Conservation (phyloP, 2,329 filamentous ascomycete species). For the Alternaria ethzedia region DNA sequence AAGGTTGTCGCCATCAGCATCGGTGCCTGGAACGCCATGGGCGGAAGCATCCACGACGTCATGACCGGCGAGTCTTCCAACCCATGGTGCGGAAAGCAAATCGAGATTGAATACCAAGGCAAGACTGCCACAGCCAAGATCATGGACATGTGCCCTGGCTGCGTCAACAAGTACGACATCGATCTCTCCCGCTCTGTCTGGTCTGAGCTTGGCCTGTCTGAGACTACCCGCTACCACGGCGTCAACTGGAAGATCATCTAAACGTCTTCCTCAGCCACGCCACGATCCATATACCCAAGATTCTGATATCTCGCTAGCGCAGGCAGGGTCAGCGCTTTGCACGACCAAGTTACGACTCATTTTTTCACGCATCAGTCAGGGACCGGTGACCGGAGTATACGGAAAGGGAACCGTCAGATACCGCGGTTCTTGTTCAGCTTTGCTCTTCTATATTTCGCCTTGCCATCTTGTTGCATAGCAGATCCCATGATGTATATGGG, state of each 20-base stretch:
- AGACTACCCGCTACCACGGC: slow-evolving; percentile 33
- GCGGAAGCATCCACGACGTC: slow-evolving; percentile 37
- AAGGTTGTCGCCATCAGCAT: slow-evolving; percentile 39
- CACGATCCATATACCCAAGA: slow-evolving; percentile 39
- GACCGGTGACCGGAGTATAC: slow-evolving; percentile 24
- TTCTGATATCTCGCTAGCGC: slow-evolving; percentile 43
- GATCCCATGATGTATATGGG: slow-evolving; percentile 32
- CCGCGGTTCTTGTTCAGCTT: slow-evolving; percentile 15
- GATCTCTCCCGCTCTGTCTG: slow-evolving; percentile 43
- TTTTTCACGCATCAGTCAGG: slow-evolving; percentile 35
- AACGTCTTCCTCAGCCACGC: slow-evolving; percentile 23
- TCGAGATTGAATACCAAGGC: slow-evolving; percentile 41
- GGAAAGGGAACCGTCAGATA: slow-evolving; percentile 17
- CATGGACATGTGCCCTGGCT: slow-evolving; percentile 46
- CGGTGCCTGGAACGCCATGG: slow-evolving; percentile 26
- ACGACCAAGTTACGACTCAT: slow-evolving; percentile 43
- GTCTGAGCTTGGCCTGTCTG: slow-evolving; percentile 30
- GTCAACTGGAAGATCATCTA: slow-evolving; percentile 33
- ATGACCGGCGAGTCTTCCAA: slow-evolving; percentile 42
- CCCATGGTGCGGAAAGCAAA: slow-evolving; percentile 43
- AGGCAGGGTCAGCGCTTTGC: slow-evolving; percentile 50
- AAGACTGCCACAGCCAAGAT: slow-evolving; percentile 35
- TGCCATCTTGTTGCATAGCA: slow-evolving; percentile 3
- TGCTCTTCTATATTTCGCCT: slow-evolving; percentile 14
- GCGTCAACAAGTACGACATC: slow-evolving; percentile 30